Conservation (phyloP, 1,284 basidiomycete species). For the Cystobasidium pallidum region DNA sequence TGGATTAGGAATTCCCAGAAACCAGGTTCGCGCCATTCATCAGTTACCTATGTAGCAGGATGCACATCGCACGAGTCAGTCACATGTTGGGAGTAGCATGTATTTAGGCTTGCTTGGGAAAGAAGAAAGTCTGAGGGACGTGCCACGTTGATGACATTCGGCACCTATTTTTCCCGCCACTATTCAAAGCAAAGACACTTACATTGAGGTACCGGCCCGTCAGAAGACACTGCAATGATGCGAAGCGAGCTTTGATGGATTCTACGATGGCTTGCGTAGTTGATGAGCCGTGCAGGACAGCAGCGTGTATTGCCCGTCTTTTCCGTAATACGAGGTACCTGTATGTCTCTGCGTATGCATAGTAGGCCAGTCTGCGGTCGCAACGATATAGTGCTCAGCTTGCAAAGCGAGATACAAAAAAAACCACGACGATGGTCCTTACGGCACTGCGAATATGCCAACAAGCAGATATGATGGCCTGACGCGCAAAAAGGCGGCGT, state of each 20-base stretch:
- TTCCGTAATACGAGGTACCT: constrained; percentile 10
- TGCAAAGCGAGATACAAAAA: not conserved
- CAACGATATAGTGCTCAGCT: not conserved
- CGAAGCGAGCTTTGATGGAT: constrained; percentile 30
- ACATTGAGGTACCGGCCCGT: constrained; percentile 32
- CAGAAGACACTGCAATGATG: constrained; percentile 12
- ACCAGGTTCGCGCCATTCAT: constrained; percentile 62
- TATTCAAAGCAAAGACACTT: not conserved
- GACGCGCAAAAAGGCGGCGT: constrained; percentile 1
- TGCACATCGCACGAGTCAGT: not conserved
- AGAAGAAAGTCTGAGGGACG: too few species aligned
- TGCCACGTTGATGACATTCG: not conserved
- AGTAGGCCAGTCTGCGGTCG: constrained; percentile 31
- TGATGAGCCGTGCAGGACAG: constrained; percentile 1
- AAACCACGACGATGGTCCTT: not conserved
- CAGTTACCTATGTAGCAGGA: constrained; percentile 48
- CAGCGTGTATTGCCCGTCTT: not conserved
- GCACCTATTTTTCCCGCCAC: not conserved
- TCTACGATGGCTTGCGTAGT: constrained; percentile 9
- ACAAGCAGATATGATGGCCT: constrained; percentile 7
- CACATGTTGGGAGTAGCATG: too few species aligned
- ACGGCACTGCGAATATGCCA: constrained; percentile 32
- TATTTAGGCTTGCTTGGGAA: too few species aligned
- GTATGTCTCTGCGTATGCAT: constrained; percentile 31
- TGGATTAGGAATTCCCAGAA: constrained; percentile 54